phyloP scores from a whole-genome alignment of 495 filamentous ascomycete genomes.

The Astrothelium subdiscretum region DNA sequence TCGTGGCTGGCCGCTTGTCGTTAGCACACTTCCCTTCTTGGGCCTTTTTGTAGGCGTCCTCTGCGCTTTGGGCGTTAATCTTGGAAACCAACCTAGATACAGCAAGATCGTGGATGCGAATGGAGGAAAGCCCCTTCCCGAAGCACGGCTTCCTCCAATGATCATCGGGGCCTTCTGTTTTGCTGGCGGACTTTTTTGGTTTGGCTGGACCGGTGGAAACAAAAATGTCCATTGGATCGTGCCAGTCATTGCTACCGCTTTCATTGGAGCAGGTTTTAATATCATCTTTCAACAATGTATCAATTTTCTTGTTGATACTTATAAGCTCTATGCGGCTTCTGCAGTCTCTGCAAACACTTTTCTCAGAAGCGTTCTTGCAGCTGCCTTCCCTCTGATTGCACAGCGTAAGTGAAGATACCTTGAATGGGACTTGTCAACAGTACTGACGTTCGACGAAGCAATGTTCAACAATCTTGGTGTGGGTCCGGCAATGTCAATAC shows the following conservation, averaged over 20 bases:
- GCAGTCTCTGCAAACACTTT: conserved; percentile 20
- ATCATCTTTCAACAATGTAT: conserved; percentile 23
- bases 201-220: conserved; percentile 26
- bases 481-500: conserved; percentile 11
- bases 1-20: conserved; percentile 33
- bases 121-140: conserved; percentile 21
- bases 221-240: conserved; percentile 22
- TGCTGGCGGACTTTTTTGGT: conserved; percentile 24
- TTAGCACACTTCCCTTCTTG: conserved; percentile 38
- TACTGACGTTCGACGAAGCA: neutral
- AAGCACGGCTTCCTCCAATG: conserved; percentile 28
- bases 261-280: conserved; percentile 18
- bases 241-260: conserved; percentile 16
- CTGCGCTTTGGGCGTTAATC: conserved; percentile 16
- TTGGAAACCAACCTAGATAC: conserved; percentile 21
- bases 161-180: conserved; percentile 23
- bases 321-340: conserved; percentile 13
- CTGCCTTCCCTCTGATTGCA: conserved; percentile 14
- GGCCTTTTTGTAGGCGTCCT: conserved; percentile 39
- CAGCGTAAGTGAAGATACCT: conserved; percentile 2
- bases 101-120: conserved; percentile 7
- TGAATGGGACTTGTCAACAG: no score
- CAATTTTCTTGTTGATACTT: conserved; percentile 21
- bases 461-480: conserved; percentile 20
- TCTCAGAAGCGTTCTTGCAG: conserved; percentile 15